Percentiles rank a stretch among this genome's conserved stretches.
phyloP scores from a whole-genome alignment of 768 basidiomycete species.

The Tephrocybe sp. region DNA sequence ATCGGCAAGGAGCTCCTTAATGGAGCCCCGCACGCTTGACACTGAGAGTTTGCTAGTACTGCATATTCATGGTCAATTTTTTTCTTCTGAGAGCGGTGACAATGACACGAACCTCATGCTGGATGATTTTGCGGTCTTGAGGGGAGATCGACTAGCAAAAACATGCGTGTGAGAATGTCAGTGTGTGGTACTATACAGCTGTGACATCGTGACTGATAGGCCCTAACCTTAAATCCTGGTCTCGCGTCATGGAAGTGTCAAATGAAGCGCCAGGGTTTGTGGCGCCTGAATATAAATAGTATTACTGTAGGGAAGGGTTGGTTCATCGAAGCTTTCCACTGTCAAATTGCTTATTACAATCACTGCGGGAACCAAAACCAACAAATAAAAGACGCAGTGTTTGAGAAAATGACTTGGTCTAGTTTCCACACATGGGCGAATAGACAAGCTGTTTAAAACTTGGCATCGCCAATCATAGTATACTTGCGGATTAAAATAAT shows the following conservation, averaged over 20 bases:
- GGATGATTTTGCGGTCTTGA: constrained; percentile 20
- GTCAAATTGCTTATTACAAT: no score
- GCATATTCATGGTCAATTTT: constrained; percentile 21
- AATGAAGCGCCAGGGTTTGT: background rate
- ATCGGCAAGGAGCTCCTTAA: constrained; percentile 85
- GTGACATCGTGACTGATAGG: constrained; percentile 20
- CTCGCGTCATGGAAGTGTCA: no score
- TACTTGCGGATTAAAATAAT: no score
- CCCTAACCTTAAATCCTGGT: constrained; percentile 20
- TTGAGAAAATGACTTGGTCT: no score
- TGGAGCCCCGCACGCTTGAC: constrained; percentile 99
- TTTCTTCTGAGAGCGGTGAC: background rate
- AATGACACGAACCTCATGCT: constrained; percentile 23
- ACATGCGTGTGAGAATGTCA: constrained; percentile 14
- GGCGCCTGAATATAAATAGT: no score
- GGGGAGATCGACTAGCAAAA: constrained; percentile 8
- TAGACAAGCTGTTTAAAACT: no score
- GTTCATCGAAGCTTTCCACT: no score
- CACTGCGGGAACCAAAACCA: no score
- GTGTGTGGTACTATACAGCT: constrained; percentile 26
- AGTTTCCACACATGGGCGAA: no score
- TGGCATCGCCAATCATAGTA: no score
- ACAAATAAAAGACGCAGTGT: no score
- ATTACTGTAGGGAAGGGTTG: no score
- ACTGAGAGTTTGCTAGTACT: constrained; percentile 79